Evolutionary conservation across 305 asterid species (phyloP).

Genomic region (Euphrasia arctica): DNA sequence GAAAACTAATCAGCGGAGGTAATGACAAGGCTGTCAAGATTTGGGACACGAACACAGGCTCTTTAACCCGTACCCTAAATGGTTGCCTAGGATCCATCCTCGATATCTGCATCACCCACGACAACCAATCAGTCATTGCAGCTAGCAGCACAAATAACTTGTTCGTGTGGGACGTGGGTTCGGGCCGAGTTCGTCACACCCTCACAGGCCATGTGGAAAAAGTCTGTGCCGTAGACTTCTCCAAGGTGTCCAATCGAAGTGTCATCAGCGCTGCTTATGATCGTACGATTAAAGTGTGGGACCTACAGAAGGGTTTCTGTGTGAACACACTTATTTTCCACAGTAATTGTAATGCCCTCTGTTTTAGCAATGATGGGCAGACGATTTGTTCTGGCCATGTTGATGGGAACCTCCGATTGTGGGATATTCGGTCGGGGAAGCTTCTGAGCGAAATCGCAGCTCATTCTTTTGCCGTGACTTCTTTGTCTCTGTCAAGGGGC

Average conservation of each 20-base stretch:
- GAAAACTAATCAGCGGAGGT: constrained; percentile 76
- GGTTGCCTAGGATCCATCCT: constrained; percentile 83
- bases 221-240: constrained; percentile 84
- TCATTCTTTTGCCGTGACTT: constrained; percentile 79
- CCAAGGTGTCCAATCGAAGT: constrained; percentile 67
- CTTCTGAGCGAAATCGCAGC: constrained; percentile 84
- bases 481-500: constrained; percentile 66
- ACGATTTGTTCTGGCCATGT: constrained; percentile 85
- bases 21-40: constrained; percentile 74
- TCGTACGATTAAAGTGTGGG: constrained; percentile 94
- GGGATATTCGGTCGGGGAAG: constrained; percentile 88
- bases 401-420: constrained; percentile 75
- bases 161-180: constrained; percentile 70
- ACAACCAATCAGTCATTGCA: constrained; percentile 69
- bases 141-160: constrained; percentile 76
- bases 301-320: constrained; percentile 82
- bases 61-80: constrained; percentile 40
- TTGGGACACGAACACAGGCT: constrained; percentile 78
- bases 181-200: constrained; percentile 72
- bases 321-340: constrained; percentile 67
- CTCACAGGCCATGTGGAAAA: constrained; percentile 89
- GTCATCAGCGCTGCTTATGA: constrained; percentile 90
- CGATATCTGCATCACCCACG: constrained; percentile 77
- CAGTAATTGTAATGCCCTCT: constrained; percentile 82
- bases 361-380: constrained; percentile 79